Base-by-base conservation (phyloP, 139 green algal genomes). In the Tetraselmis chui region DNA sequence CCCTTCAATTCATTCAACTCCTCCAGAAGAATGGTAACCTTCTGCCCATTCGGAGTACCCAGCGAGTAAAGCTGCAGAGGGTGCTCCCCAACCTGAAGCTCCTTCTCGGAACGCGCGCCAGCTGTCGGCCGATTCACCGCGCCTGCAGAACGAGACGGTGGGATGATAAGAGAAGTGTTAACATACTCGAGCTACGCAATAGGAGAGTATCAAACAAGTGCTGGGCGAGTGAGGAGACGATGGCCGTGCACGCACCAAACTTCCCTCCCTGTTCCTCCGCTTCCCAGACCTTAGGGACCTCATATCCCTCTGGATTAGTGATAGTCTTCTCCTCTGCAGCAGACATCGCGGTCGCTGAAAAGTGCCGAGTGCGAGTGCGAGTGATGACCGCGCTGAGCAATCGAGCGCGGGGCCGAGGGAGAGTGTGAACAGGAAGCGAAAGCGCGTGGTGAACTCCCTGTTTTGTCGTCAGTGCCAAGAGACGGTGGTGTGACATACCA, bases 31-130 rank as follows among this genome's bases (percentile, higher is more conserved):
- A 87, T 84, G 59, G 31, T 78, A 25, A 87, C 85, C 82, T 88
- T 91, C 27, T 85, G 82, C 1, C 87, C 87, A 29, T 91, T 91
- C n/a, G 87, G 87, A 30, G 87, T 91, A 27, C 29, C 84, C 22
- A 91, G 26, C 59, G 82, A 87, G 80, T 90, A 91, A 24, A 90
- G 83, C 83, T 89, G 82, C 28, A 90, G 23, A 29, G 78, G 78
- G 26, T 82, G 31, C 28, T 77, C 58, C 2, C 83, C 83, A 25
- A 59, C 78, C 28, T 32, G 77, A 23, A 86, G 83, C 26, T 31
- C 28, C 29, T 74, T 28, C 28, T 80, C 30, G 22, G 24, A 30
- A 23, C 83, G 77, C 23, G 78, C 78, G 24, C 83, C 83, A 26
- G 83, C 83, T 2, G 83, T 86, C 11, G 83, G 83, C 28, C 5